Evolutionary conservation across 2,329 filamentous ascomycete genomes (phyloP).

Genomic region (Shiraia sp.): DNA sequence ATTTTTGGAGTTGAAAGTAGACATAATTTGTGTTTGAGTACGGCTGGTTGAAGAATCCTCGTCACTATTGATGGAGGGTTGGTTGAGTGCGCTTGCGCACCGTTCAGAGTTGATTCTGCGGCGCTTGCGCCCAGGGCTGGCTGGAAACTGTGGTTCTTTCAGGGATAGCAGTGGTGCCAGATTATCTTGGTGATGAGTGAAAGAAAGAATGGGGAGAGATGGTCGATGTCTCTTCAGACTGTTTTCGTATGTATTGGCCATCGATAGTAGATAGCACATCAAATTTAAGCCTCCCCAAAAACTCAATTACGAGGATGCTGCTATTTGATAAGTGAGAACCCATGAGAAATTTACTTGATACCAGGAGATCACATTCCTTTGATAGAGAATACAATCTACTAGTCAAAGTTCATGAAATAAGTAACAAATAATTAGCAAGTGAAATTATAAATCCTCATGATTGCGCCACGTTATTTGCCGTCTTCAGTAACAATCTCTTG

Average conservation of each 20-base stretch:
- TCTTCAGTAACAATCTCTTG: too few relatives aligned
- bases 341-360: too few relatives aligned
- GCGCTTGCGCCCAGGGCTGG: conserved; percentile 35
- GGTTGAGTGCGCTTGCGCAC: conserved; percentile 40
- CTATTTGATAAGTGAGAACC: too few relatives aligned
- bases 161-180: conserved; percentile 14
- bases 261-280: conserved; percentile 19
- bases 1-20: conserved; percentile 38
- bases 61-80: conserved; percentile 46
- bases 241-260: conserved; percentile 15
- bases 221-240: conserved; percentile 13
- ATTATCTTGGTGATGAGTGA: conserved; percentile 16
- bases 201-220: conserved; percentile 22
- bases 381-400: too few relatives aligned
- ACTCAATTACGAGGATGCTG: neutral
- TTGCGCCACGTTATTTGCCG: too few relatives aligned
- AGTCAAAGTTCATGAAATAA: too few relatives aligned
- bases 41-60: conserved; percentile 43
- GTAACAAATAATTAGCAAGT: too few relatives aligned
- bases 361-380: too few relatives aligned
- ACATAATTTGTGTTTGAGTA: conserved; percentile 43
- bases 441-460: too few relatives aligned
- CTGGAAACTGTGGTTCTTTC: conserved; percentile 12
- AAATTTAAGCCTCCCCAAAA: neutral
- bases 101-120: conserved; percentile 39